Base-by-base conservation (phyloP, 495 filamentous ascomycete genomes). In the Rhypophila decipiens region DNA sequence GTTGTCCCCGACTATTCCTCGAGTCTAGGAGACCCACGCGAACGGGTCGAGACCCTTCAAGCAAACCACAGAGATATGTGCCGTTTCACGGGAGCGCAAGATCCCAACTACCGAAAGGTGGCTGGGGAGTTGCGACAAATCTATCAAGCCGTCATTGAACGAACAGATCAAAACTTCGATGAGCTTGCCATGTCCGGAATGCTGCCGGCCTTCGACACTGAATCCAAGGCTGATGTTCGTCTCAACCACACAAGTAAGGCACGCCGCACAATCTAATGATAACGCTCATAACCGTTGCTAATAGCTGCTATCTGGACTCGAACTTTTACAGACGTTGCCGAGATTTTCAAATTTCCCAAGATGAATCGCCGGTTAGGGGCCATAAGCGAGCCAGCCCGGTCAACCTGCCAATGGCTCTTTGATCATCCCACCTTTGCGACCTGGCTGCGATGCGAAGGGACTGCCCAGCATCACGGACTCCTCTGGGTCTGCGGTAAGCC, bases 11-110 rank as follows among this genome's bases (percentile, higher is more conserved):
- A 60, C 34, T 43, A 40, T 31, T 63, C 61, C 8, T 63, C 61
- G 8, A 27, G 37, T 35, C 37, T 66, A n/a, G 59, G 51, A 31
- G 49, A 58, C 37, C 21, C 48, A 19, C 37, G 48, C 5, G 61
- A 65, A 29, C 46, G 17, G 12, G 52, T 50, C 18, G 56, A 63
- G 41, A 51, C 50, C 13, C 47, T 64, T 21, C 33, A 42, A 19
- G 52, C 55, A 5, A 49, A 61, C 37, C 60, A 64, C 31, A 56
- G 49, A 51, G 53, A 59, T 12, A 61, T 64, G 55, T 64, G 59
- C 42, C 49, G 56, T 5, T 64, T 59, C 24, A 52, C 18, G 5
- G 52, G 59, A 2, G 3, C 21, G 11, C 18, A 57, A 23, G 59
- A 61, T 36, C 46, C 31, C 2, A 57, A 57, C 40, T 61, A 55